Evolutionary conservation across 2,329 filamentous ascomycete species (phyloP).

Genomic region (Calonectria pauciramosa): DNA sequence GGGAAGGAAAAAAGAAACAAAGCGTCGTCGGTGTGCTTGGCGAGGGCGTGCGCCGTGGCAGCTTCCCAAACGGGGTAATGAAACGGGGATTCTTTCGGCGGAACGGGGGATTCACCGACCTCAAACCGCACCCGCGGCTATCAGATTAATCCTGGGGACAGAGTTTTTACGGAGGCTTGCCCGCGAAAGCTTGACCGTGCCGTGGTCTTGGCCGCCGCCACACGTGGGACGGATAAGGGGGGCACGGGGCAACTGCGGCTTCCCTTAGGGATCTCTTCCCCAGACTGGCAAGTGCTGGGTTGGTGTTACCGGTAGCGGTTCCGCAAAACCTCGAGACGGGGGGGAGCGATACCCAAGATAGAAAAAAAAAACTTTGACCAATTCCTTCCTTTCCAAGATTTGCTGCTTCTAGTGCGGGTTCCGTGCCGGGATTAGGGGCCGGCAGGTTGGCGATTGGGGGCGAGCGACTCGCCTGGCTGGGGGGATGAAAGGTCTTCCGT

Average conservation of each 20-base stretch:
- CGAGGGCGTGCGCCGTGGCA: background rate
- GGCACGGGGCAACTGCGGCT: background rate
- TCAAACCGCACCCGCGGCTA: constrained; percentile 16
- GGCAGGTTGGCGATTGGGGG: background rate
- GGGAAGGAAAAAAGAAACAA: background rate
- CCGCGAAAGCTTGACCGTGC: constrained; percentile 9
- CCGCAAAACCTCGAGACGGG: constrained; percentile 13
- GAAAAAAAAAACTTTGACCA: constrained; percentile 12
- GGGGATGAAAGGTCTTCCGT: constrained; percentile 27
- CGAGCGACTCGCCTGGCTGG: background rate
- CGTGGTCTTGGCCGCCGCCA: background rate
- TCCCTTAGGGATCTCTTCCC: constrained; percentile 12
- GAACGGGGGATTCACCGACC: constrained; percentile 10
- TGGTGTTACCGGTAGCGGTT: background rate
- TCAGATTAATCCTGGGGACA: background rate
- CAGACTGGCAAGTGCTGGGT: constrained; percentile 10
- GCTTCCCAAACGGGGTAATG: background rate
- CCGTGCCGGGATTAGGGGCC: background rate
- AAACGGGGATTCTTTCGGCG: background rate
- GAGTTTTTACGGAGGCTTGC: constrained; percentile 15
- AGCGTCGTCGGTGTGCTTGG: background rate
- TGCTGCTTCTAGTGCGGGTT: constrained; percentile 16
- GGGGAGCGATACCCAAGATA: background rate
- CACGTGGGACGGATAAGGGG: constrained; percentile 11
- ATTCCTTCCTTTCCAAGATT: constrained; percentile 15